Evolutionary conservation across 2,329 filamentous ascomycete species (phyloP).

Genomic region (Alternaria solani): DNA sequence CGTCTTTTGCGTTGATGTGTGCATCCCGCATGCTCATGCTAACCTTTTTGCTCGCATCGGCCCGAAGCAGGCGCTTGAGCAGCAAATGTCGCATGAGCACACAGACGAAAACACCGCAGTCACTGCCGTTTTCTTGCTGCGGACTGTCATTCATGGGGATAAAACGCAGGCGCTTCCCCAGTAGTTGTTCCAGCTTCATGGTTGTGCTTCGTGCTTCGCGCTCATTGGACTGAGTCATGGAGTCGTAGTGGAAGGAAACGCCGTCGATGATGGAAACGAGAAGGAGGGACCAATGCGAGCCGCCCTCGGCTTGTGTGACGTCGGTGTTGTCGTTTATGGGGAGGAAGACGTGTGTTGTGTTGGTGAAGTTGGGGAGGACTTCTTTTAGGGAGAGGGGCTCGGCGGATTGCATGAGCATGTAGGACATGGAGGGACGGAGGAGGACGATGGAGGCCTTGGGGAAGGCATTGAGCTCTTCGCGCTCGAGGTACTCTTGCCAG

Average conservation of each 20-base stretch:
- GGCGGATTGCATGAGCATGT: constrained; percentile 80
- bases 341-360: constrained; percentile 90
- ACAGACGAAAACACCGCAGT: constrained; percentile 97
- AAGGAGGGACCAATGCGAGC: constrained; percentile 93
- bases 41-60: constrained; percentile 83
- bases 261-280: constrained; percentile 88
- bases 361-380: constrained; percentile 80
- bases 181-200: constrained; percentile 71
- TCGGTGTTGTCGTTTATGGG: constrained; percentile 90
- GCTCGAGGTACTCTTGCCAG: constrained; percentile 97
- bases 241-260: constrained; percentile 97
- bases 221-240: constrained; percentile 77
- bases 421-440: constrained; percentile 90
- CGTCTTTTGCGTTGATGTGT: constrained; percentile 79
- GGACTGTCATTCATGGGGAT: constrained; percentile 85
- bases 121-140: constrained; percentile 89
- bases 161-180: constrained; percentile 74
- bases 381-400: constrained; percentile 65
- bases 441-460: constrained; percentile 87
- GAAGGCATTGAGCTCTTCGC: constrained; percentile 81
- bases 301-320: constrained; percentile 84
- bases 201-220: constrained; percentile 75
- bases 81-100: constrained; percentile 94
- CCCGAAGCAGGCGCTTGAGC: constrained; percentile 79
- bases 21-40: constrained; percentile 93